phyloP scores from a whole-genome alignment of 1,284 basidiomycete species.

The Sanghuangporus sanghuang region DNA sequence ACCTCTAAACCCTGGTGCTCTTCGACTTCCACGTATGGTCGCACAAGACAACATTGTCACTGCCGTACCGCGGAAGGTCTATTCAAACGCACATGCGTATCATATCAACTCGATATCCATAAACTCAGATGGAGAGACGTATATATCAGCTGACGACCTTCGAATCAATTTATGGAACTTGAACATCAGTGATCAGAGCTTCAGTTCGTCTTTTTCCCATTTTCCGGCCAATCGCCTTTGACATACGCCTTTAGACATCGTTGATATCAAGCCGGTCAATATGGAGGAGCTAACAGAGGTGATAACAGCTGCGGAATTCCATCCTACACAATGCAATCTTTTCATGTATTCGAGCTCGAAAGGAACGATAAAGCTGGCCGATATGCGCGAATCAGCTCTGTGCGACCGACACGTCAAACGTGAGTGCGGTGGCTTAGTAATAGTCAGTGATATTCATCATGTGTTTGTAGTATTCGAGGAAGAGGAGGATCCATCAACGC shows the following conservation, averaged over 20 bases:
- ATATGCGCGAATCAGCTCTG: slow-evolving; percentile 97
- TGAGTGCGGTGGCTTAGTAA: slow-evolving; percentile 35
- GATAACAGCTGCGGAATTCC: slow-evolving; percentile 99
- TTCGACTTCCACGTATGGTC: slow-evolving; percentile 85
- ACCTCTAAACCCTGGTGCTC: slow-evolving; percentile 49
- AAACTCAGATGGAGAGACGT: slow-evolving; percentile 99
- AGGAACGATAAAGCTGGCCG: slow-evolving; percentile 99
- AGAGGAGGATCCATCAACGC: slow-evolving; percentile 94
- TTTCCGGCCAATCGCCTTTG: neutral
- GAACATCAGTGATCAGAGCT: slow-evolving; percentile 97
- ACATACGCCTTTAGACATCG: slow-evolving; percentile 69
- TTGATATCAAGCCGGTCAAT: slow-evolving; percentile 99
- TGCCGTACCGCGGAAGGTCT: slow-evolving; percentile 97
- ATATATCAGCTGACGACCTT: slow-evolving; percentile 97
- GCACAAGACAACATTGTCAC: slow-evolving; percentile 98
- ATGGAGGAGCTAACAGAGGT: slow-evolving; percentile 99
- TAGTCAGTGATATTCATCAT: slow-evolving; percentile 2
- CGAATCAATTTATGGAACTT: slow-evolving; percentile 98
- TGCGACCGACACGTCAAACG: slow-evolving; percentile 97
- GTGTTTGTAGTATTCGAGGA: slow-evolving; percentile 82
- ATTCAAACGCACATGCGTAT: slow-evolving; percentile 98
- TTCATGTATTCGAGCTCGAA: slow-evolving; percentile 99
- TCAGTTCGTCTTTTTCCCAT: slow-evolving; percentile 57
- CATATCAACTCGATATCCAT: slow-evolving; percentile 99
- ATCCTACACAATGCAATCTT: slow-evolving; percentile 94